phyloP scores from a whole-genome alignment of 1,284 basidiomycete species.

The Irpex rosettiformis region DNA sequence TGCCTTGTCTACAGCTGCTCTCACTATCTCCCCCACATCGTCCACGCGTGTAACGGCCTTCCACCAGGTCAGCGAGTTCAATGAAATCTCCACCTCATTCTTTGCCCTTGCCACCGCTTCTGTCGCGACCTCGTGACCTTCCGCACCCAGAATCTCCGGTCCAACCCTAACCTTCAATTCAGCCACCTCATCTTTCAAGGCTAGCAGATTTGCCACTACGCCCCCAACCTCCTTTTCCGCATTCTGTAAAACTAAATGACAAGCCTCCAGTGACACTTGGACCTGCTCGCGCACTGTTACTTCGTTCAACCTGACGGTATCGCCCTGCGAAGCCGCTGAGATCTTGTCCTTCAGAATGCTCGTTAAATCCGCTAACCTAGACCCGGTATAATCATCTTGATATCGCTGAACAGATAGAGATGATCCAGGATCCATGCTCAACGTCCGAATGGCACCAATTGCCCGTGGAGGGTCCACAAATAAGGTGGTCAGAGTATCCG shows the following conservation, averaged over 20 bases:
- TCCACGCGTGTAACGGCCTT: constrained; percentile 66
- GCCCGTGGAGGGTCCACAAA: constrained; percentile 58
- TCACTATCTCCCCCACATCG: constrained; percentile 62
- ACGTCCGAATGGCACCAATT: constrained; percentile 42
- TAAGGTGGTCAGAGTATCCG: constrained; percentile 32
- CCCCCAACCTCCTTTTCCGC: constrained; percentile 28
- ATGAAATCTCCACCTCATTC: constrained; percentile 46
- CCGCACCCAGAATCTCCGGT: constrained; percentile 34
- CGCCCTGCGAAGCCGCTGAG: constrained; percentile 8
- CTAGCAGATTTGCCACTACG: constrained; percentile 25
- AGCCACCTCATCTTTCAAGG: constrained; percentile 33
- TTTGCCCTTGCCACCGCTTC: constrained; percentile 47
- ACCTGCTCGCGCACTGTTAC: constrained; percentile 32
- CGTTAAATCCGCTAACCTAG: constrained; percentile 43
- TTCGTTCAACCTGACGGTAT: constrained; percentile 22
- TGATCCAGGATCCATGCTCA: constrained; percentile 44
- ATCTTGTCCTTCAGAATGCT: constrained; percentile 7
- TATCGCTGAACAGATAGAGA: constrained; percentile 53
- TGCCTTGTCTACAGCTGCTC: constrained; percentile 44
- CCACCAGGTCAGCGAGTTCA: constrained; percentile 65
- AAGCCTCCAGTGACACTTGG: constrained; percentile 32
- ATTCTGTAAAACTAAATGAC: constrained; percentile 27
- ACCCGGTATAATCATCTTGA: constrained; percentile 58
- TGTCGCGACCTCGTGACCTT: constrained; percentile 40
- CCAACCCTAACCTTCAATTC: constrained; percentile 30